Evolutionary conservation across 805 yeast genomes (phyloP).

Genomic region (Candida verbasci): DNA sequence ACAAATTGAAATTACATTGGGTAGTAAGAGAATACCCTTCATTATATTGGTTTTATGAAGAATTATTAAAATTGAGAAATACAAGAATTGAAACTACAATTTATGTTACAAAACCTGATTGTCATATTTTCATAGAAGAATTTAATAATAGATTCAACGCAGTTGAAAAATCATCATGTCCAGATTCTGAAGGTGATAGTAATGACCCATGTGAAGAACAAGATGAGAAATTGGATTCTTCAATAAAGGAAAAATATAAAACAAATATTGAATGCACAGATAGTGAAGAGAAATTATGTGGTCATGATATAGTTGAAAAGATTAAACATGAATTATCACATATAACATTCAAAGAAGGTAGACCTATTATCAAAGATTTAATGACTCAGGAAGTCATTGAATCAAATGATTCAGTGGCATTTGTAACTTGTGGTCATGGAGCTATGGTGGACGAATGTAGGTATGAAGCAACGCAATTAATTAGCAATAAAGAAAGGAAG

Average conservation of each 20-base stretch:
- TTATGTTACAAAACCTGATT: slow-evolving; percentile 22
- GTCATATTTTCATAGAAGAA: neutral
- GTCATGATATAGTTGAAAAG: neutral
- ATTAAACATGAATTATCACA: slow-evolving; percentile 1
- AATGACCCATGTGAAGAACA: no score
- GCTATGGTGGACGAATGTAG: slow-evolving; percentile 55
- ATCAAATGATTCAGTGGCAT: slow-evolving; percentile 1
- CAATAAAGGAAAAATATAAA: neutral
- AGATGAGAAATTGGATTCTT: no score
- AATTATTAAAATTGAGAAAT: slow-evolving; percentile 22
- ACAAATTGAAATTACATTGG: slow-evolving; percentile 53
- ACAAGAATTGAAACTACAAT: slow-evolving; percentile 23
- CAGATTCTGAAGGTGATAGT: neutral
- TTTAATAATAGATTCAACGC: neutral
- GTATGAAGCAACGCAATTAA: slow-evolving; percentile 37
- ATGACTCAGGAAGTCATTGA: neutral
- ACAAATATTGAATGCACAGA: neutral
- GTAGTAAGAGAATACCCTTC: slow-evolving; percentile 49
- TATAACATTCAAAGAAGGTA: neutral
- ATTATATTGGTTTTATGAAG: slow-evolving; percentile 45
- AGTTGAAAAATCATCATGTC: neutral
- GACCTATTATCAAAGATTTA: neutral
- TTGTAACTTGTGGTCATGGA: slow-evolving; percentile 1
- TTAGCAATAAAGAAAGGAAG: slow-evolving; percentile 31
- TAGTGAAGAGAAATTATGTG: no score